phyloP scores from a whole-genome alignment of 2,329 filamentous ascomycete species.

The Paracorniculantispora psalliotae region DNA sequence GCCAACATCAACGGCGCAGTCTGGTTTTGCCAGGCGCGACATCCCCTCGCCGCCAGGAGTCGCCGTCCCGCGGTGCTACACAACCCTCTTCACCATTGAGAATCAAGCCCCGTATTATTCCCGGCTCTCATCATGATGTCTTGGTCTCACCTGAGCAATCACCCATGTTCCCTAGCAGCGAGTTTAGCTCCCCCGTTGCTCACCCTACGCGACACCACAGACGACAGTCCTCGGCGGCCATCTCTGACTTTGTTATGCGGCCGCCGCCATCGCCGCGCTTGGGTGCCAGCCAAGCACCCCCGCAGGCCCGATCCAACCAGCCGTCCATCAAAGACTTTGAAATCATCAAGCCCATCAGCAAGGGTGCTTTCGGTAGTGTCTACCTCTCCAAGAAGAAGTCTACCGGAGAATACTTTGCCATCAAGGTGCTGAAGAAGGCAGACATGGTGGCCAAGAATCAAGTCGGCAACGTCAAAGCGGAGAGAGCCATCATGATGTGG shows the following conservation, averaged over 20 bases:
- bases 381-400: constrained; percentile 98
- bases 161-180: constrained; percentile 76
- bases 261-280: constrained; percentile 80
- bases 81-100: constrained; percentile 83
- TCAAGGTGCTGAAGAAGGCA: constrained; percentile 98
- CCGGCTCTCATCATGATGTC: constrained; percentile 55
- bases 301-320: constrained; percentile 80
- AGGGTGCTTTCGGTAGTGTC: constrained; percentile 95
- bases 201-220: constrained; percentile 64
- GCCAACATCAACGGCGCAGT: constrained; percentile 81
- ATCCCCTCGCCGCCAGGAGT: constrained; percentile 81
- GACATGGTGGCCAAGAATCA: constrained; percentile 99
- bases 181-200: constrained; percentile 71
- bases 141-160: constrained; percentile 84
- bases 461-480: constrained; percentile 97
- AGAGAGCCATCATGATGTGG: constrained; percentile 99
- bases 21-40: constrained; percentile 73
- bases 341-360: constrained; percentile 99
- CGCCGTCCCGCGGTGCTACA: constrained; percentile 68
- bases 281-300: constrained; percentile 67
- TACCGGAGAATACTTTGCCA: constrained; percentile 96
- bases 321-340: constrained; percentile 99
- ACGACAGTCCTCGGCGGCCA: constrained; percentile 84
- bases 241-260: constrained; percentile 62
- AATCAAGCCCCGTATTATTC: constrained; percentile 71